Evolutionary conservation across 2,329 filamentous ascomycete genomes (phyloP).

Genomic region (Diaporthe destruens): DNA sequence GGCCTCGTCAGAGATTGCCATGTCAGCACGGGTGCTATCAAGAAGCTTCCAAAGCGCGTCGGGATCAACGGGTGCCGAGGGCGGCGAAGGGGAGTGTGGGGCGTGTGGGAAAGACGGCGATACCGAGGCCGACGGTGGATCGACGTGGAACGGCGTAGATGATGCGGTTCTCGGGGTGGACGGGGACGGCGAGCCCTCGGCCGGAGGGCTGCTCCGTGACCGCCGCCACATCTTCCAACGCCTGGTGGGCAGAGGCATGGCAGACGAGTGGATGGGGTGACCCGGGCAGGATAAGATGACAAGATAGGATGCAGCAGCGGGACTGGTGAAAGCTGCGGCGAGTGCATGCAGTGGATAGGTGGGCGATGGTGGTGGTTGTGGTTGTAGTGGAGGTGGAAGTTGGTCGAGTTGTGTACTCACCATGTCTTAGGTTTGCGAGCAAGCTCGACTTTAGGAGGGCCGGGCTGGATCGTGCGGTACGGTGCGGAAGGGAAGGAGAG

Average conservation of each 20-base stretch:
- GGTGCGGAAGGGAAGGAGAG: conserved; percentile 23
- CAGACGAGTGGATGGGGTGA: conserved; percentile 1
- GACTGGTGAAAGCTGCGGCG: neutral
- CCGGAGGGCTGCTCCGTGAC: conserved; percentile 38
- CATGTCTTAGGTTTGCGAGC: conserved; percentile 34
- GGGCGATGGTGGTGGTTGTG: conserved; percentile 2
- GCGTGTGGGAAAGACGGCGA: conserved; percentile 20
- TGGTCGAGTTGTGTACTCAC: conserved; percentile 38
- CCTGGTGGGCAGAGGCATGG: conserved; percentile 35
- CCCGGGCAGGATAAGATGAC: conserved; percentile 36
- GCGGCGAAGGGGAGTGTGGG: conserved; percentile 27
- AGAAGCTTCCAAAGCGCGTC: conserved; percentile 35
- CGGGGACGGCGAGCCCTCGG: conserved; percentile 30
- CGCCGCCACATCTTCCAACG: conserved; percentile 38
- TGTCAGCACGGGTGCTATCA: conserved; percentile 44
- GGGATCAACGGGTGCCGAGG: conserved; percentile 16
- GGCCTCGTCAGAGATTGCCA: conserved; percentile 55
- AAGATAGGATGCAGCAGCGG: conserved; percentile 24
- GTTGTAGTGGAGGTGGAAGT: conserved; percentile 7
- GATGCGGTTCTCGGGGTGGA: conserved; percentile 33
- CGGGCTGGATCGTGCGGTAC: neutral
- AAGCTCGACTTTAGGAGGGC: conserved; percentile 24
- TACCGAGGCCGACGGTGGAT: conserved; percentile 38
- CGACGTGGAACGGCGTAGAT: conserved; percentile 51
- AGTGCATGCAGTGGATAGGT: conserved; percentile 25